Percentiles rank a stretch among this genome's conserved stretches.
These are phyloP conservation scores for Rutstroemia sp. DNA, from an alignment of 2,329 filamentous ascomycete species.

Conservation along the genomic window DNA sequence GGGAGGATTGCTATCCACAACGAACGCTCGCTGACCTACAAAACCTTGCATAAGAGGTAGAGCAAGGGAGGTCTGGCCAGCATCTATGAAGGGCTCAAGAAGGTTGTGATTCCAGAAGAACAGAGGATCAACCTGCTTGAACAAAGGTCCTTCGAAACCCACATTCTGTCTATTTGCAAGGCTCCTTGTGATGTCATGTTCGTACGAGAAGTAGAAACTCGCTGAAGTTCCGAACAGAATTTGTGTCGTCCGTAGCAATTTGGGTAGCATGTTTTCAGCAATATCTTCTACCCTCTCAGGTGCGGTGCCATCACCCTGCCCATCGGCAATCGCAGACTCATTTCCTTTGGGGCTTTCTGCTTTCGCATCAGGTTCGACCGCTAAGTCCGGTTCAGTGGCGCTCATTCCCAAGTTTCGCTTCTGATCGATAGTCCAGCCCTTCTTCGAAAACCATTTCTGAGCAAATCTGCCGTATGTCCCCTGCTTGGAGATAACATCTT, in stretches of 20 bases:
- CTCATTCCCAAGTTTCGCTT: constrained; percentile 64
- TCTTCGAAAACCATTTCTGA: constrained; percentile 82
- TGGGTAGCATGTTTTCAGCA: constrained; percentile 56
- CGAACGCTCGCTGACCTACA: constrained; percentile 77
- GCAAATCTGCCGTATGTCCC: constrained; percentile 87
- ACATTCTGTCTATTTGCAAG: constrained; percentile 36
- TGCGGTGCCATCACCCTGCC: background rate
- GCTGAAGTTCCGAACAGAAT: constrained; percentile 74
- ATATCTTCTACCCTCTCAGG: constrained; percentile 12
- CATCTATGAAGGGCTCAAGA: constrained; percentile 63
- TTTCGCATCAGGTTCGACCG: background rate
- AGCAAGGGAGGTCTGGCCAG: constrained; percentile 62
- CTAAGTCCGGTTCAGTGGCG: constrained; percentile 26
- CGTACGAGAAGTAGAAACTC: constrained; percentile 95
- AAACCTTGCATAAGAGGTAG: constrained; percentile 92
- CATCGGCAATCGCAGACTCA: background rate
- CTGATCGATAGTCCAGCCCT: constrained; percentile 69
- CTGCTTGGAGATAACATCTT: constrained; percentile 78
- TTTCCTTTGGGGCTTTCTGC: background rate
- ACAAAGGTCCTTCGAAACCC: constrained; percentile 51
- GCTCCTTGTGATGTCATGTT: constrained; percentile 79
- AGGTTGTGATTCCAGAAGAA: constrained; percentile 92
- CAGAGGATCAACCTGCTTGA: constrained; percentile 64
- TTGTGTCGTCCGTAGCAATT: constrained; percentile 74
- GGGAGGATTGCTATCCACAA: constrained; percentile 53